Evolutionary conservation across 768 basidiomycete species (phyloP).

Genomic region (Kwoniella pini): DNA sequence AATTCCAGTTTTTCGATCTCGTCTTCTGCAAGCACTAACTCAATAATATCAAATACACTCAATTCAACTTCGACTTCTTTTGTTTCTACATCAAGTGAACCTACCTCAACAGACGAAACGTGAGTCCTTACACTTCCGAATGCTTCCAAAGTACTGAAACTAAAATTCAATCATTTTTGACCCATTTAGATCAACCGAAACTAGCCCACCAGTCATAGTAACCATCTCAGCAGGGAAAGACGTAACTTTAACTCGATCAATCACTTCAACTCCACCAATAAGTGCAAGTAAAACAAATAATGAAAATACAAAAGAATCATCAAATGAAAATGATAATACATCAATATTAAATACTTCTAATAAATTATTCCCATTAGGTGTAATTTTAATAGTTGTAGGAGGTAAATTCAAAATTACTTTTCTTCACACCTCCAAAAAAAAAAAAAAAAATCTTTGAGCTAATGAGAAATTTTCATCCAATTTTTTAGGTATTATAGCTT

Average conservation of each 20-base stretch:
- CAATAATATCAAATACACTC: background rate
- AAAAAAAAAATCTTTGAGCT: background rate
- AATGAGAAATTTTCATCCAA: background rate
- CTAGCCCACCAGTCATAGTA: background rate
- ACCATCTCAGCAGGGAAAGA: slow-evolving; percentile 4
- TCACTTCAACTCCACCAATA: background rate
- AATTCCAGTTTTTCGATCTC: too few relatives aligned
- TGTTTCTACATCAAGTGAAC: background rate
- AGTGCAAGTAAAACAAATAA: background rate
- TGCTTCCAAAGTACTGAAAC: too few relatives aligned
- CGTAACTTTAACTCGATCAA: slow-evolving; percentile 4
- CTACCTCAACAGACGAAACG: background rate
- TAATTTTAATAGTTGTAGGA: slow-evolving; percentile 18
- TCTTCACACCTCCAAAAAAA: too few relatives aligned
- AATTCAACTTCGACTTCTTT: background rate
- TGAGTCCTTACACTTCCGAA: too few relatives aligned
- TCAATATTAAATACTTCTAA: slow-evolving; percentile 29
- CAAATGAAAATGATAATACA: slow-evolving; percentile 11
- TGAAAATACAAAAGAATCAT: background rate
- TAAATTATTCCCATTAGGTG: slow-evolving; percentile 31
- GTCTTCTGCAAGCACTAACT: too few relatives aligned
- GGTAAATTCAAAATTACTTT: slow-evolving; percentile 15
- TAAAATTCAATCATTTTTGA: too few relatives aligned
- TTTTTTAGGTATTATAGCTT: background rate
- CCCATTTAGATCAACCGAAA: background rate